Conservation (phyloP, 2,329 filamentous ascomycete genomes). For the Triangularia verruculosa region DNA sequence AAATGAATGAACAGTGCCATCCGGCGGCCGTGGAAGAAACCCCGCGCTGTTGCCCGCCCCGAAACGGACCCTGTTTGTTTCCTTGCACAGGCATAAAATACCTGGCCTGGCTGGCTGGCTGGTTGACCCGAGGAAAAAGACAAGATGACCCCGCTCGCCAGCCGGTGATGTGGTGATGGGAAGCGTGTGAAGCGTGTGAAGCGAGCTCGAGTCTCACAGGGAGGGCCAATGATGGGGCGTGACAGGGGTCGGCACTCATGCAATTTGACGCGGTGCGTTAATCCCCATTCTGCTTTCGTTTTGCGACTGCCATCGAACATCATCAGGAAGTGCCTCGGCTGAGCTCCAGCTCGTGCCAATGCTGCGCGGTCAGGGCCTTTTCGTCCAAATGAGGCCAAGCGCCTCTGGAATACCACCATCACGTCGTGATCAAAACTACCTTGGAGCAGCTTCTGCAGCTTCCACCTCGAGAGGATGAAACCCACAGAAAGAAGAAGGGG, state of each 20-base stretch:
- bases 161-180: constrained; percentile 18
- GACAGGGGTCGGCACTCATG: constrained; percentile 33
- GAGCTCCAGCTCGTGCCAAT: constrained; percentile 14
- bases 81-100: not conserved
- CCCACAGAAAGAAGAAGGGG: constrained; percentile 13
- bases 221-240: constrained; percentile 32
- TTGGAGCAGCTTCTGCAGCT: constrained; percentile 6
- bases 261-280: constrained; percentile 33
- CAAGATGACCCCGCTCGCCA: constrained; percentile 13
- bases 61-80: not conserved
- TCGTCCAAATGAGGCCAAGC: constrained; percentile 19
- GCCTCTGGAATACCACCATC: constrained; percentile 10
- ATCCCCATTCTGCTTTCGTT: not conserved
- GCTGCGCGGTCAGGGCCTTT: constrained; percentile 17
- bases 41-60: not conserved
- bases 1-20: not conserved
- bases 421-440: constrained; percentile 14
- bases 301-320: not conserved
- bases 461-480: constrained; percentile 11
- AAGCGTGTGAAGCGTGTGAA: constrained; percentile 22
- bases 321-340: constrained; percentile 9
- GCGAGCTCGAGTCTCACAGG: constrained; percentile 26
- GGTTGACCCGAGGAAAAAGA: not conserved
- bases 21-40: not conserved
- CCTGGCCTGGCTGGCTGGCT: not conserved